A percentile compares a stretch with the other conserved stretches of the same genome.
These are phyloP conservation scores for Rhodotorula sp. DNA, from an alignment of 1,284 basidiomycete genomes.

Conservation along the genomic window DNA sequence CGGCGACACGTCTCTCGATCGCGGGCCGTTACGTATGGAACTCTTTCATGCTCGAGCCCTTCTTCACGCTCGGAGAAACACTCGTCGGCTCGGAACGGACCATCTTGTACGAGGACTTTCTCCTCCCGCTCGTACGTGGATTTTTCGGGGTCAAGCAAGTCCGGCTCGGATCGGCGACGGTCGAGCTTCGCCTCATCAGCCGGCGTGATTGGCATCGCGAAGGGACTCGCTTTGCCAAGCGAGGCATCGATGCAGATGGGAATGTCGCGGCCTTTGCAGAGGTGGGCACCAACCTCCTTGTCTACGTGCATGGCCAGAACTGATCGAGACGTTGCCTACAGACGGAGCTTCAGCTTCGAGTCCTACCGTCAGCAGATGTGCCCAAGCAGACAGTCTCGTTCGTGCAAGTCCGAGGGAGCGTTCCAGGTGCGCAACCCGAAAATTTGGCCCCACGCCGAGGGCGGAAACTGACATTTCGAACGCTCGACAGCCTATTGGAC, in stretches of 20 bases:
- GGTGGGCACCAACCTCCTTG: background rate
- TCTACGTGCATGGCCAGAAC: background rate
- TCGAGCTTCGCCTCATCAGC: background rate
- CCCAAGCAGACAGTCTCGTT: background rate
- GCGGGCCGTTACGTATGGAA: background rate
- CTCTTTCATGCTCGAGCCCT: background rate
- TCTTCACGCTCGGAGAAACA: background rate
- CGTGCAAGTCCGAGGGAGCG: slow-evolving; percentile 1
- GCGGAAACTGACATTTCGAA: background rate
- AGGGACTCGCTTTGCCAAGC: background rate
- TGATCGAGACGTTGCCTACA: too few relatives aligned
- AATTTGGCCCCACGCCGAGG: background rate
- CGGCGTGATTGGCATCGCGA: background rate
- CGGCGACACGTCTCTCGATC: background rate
- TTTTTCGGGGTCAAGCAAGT: background rate
- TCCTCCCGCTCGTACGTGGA: background rate
- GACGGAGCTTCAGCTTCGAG: too few relatives aligned
- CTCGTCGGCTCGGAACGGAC: background rate
- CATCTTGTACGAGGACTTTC: background rate
- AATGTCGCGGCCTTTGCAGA: background rate
- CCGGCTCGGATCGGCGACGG: background rate
- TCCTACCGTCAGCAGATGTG: too few relatives aligned
- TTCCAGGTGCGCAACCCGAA: background rate
- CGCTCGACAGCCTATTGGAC: background rate
- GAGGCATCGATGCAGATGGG: background rate